Percentiles rank a stretch among this genome's conserved stretches.
Conservation (phyloP, 768 basidiomycete genomes). For the Mycena rebaudengoi region DNA sequence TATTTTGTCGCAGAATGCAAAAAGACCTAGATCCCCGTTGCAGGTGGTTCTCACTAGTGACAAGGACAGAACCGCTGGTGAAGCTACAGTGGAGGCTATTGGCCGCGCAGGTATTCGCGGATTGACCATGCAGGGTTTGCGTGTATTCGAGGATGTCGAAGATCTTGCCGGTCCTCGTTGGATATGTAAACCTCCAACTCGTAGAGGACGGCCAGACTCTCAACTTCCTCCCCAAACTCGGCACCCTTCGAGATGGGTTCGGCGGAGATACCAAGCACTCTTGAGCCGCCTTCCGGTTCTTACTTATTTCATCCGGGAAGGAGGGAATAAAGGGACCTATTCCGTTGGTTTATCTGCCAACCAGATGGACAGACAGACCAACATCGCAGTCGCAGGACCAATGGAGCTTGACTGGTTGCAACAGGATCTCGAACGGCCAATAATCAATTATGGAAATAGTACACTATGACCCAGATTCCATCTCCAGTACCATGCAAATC, state of each 20-base stretch:
- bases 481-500: constrained; percentile 86
- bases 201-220: background rate
- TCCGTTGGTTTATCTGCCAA: constrained; percentile 43
- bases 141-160: constrained; percentile 56
- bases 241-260: constrained; percentile 51
- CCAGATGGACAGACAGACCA: background rate
- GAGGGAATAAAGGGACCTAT: constrained; percentile 28
- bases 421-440: background rate
- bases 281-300: constrained; percentile 68
- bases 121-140: constrained; percentile 52
- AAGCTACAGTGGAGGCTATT: constrained; percentile 19
- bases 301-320: constrained; percentile 35
- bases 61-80: constrained; percentile 16
- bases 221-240: constrained; percentile 30
- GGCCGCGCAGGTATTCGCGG: constrained; percentile 38
- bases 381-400: background rate
- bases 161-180: constrained; percentile 48
- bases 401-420: constrained; percentile 19
- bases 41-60: constrained; percentile 45
- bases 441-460: constrained; percentile 7
- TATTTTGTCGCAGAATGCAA: constrained; percentile 64
- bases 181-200: background rate
- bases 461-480: constrained; percentile 47
- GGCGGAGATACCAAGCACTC: constrained; percentile 66
- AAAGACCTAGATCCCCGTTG: constrained; percentile 70